Evolutionary conservation across 2,329 filamentous ascomycete genomes (phyloP).

Genomic region (Epichloe aotearoae): DNA sequence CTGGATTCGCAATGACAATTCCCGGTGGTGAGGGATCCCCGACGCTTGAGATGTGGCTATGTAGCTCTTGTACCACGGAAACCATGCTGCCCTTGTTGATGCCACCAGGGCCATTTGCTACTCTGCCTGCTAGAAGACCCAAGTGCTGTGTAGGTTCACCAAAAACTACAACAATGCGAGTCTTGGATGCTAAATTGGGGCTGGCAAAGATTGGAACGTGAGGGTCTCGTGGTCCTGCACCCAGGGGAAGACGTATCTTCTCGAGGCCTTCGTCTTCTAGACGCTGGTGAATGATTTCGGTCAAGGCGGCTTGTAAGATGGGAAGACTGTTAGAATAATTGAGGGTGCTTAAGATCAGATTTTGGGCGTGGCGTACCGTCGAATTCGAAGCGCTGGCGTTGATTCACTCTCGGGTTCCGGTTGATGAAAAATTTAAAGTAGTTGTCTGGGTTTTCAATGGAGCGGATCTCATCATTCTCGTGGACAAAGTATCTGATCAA

Average conservation of each 20-base stretch:
- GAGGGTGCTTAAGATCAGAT: too few species aligned
- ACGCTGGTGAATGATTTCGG: constrained; percentile 46
- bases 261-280: constrained; percentile 47
- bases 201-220: constrained; percentile 53
- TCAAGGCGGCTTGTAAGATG: constrained; percentile 41
- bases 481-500: constrained; percentile 62
- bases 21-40: constrained; percentile 31
- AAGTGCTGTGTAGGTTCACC: constrained; percentile 61
- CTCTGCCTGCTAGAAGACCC: constrained; percentile 60
- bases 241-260: constrained; percentile 48
- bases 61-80: constrained; percentile 41
- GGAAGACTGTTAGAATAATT: neutral
- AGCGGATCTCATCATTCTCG: constrained; percentile 59
- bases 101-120: constrained; percentile 48
- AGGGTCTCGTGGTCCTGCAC: constrained; percentile 31
- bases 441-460: constrained; percentile 49
- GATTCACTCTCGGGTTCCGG: constrained; percentile 65
- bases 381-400: constrained; percentile 59
- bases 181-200: neutral
- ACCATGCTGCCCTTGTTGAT: constrained; percentile 59
- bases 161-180: constrained; percentile 55
- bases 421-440: constrained; percentile 65
- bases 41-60: constrained; percentile 20
- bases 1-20: constrained; percentile 65
- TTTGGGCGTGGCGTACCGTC: constrained; percentile 41